Conservation (phyloP, 2,329 filamentous ascomycete genomes). For the Sporothrix curviconia region DNA sequence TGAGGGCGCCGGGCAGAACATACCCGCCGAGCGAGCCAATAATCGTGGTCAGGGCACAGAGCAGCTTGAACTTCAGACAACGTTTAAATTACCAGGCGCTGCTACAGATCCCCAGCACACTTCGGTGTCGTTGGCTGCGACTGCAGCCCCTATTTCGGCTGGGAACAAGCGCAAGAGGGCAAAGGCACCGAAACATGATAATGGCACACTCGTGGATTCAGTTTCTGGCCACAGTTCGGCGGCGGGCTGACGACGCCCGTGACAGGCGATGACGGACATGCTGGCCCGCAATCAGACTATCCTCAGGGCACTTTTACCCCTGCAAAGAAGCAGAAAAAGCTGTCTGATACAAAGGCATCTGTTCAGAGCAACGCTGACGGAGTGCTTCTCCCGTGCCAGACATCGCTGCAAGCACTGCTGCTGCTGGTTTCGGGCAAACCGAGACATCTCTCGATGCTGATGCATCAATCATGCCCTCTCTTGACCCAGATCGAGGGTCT, state of each 20-base stretch:
- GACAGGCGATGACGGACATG: background rate
- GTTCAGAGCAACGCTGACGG: constrained; percentile 20
- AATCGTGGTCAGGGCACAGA: background rate
- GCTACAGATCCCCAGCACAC: constrained; percentile 1
- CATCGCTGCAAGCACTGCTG: background rate
- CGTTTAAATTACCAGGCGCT: too few relatives aligned
- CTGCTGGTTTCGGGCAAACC: background rate
- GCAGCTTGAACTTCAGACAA: background rate
- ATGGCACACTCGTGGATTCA: background rate
- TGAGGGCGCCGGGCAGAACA: constrained; percentile 21
- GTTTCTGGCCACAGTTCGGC: background rate
- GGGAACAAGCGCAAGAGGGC: constrained; percentile 28
- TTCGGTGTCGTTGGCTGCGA: background rate
- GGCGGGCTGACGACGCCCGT: too few relatives aligned
- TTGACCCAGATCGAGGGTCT: constrained; percentile 1
- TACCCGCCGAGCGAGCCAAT: constrained; percentile 17
- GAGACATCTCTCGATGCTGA: constrained; percentile 1
- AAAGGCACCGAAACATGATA: constrained; percentile 18
- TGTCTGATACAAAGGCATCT: constrained; percentile 24
- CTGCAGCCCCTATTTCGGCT: background rate
- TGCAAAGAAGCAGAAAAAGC: constrained; percentile 36
- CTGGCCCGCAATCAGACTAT: constrained; percentile 15
- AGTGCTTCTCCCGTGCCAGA: constrained; percentile 10
- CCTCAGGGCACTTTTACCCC: background rate
- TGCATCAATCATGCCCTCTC: constrained; percentile 12